Base-by-base conservation (phyloP, 2,329 filamentous ascomycete species). In the Ophiostoma australiae region DNA sequence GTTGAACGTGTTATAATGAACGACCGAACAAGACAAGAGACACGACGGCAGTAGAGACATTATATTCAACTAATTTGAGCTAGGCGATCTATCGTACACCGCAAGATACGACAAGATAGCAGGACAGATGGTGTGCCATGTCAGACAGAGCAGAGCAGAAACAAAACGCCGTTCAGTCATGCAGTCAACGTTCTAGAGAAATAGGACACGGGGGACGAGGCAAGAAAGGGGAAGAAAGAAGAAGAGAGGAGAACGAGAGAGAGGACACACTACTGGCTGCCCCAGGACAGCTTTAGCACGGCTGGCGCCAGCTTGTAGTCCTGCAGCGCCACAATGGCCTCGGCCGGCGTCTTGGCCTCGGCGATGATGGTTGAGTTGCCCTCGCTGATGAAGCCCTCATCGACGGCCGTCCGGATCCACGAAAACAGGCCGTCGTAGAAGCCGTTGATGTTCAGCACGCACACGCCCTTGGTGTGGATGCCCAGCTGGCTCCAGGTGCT, bases 401-500 rank as follows among this genome's bases (percentile, higher is more conserved):
- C 82, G 4, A 95, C 90, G 10, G 91, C 89, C 74, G 87, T 91
- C 77, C 86, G 84, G 72, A 97, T 88, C 94, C 94, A 97, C 69
- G 86, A 81, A 72, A 97, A 80, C 73, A 99, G 82, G 0, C 93
- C 93, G 79, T 96, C 91, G 87, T 94, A 99, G 81, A 97, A 98
- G 0, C 93, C 93, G 70, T 94, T 89, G 35, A 97, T 85, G 79
- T 98, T 98, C 75, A 92, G 87, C 68, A 97, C 82, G 70, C 94
- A 89, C 66, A 98, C 89, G 3, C 91, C 91, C 68, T 86, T 84
- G 76, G 85, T 85, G 81, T 98, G 95, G 75, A 99, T 98, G 0
- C 95, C 94, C 68, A 99, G 82, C 82, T 98, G 95, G 80, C 97
- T 98, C 94, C 95, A 99, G 13, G 92, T 96, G 35, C 89, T 89